Base-by-base conservation (phyloP, 2,329 filamentous ascomycete species). In the Byssoonygena ceratinophila region DNA sequence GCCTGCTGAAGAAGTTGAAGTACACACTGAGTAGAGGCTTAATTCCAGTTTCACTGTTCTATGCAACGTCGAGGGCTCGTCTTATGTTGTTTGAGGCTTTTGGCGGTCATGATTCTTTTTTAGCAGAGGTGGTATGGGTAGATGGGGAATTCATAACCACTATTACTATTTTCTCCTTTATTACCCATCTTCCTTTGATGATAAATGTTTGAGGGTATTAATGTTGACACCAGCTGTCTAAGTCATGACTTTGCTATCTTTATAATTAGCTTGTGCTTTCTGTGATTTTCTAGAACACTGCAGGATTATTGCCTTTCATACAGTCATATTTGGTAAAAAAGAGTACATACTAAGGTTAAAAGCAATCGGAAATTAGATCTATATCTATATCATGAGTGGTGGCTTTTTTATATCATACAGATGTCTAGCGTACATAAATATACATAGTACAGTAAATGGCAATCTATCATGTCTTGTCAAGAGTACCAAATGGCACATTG, bases 31-130 rank as follows among this genome's bases (percentile, higher is more conserved):
- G n/a, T 52, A 47, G 31, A 41, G 16, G 18, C 16, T 20, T 40
- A 90, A 96, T 18, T 4, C 18, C 18, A n/a, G 3, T 29, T 31
- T 11, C 14, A 1, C 4, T 14, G 16, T 9, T 12, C 34, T 11
- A 20, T 22, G 44, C 44, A 32, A n/a, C 11, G 12, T 9, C 25
- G 14, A 29, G 3, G 22, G 2, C 14, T 31, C 4, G 25, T 11
- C 9, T n/a, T 61, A 85, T 88, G 57, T 83, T 88, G 49, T 83
- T 85, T 4, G 90, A 95, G 84, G 23, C 18, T 20, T 45, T 45
- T 45, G 41, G 16, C 6, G 29, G 29, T 23, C 18, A 23, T 34
- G n/a, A 34, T 34, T 5, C 23, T n/a, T 18, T 46, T 14, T 14
- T 46, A 22, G 34, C 16, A 22, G 3, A 22, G 44, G 23, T 22